Evolutionary conservation across 2,329 filamentous ascomycete species (phyloP), one percentile per base, ranked within the genome.

Genomic region (Falciphora oryzae): DNA sequence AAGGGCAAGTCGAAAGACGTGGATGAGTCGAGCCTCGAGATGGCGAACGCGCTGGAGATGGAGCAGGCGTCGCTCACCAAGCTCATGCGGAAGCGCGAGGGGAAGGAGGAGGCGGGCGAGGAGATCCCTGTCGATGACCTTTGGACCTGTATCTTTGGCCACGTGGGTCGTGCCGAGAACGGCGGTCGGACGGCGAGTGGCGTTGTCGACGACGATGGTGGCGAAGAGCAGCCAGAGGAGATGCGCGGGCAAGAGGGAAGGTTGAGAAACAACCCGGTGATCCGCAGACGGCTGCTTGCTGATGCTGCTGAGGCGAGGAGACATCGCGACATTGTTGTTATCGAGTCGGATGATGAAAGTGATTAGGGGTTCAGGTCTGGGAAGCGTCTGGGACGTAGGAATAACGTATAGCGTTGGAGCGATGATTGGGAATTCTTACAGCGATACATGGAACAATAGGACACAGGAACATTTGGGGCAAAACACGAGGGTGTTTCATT

Each of bases 121-220:
- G 80, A 91, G 65, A 91, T 98, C 3, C 83, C 86, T 59, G 85
- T 89, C 67, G 84, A 87, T 16, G 94, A 97, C 74, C 73, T 98
- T 58, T 97, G 93, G 94, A 85, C 87, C 67, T 98, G 94, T 75
- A 78, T 97, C 1, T 97, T 97, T 80, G 90, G 91, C 0, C 76
- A 79, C 61, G 81, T 81, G n/a, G 44, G 44, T 18, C 44, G 44
- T 8, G 44, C 44, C 6, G n/a, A 25, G 2, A 53, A 53, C 22
- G 44, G 22, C 22, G 44, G 44, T 4, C 18, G 44, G 44, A 6
- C 7, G 44, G 44, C 18, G 22, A 2, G 22, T 4, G 22, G 2
- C 5, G n/a, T 25, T n/a, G 18, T n/a, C 44, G 10, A 56, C 38
- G 18, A 27, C 27, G 38, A 29, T 16, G 57, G 29, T 3, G 57